Base-by-base conservation (phyloP, 1,284 basidiomycete genomes). In the Fomitopsis pinicola region DNA sequence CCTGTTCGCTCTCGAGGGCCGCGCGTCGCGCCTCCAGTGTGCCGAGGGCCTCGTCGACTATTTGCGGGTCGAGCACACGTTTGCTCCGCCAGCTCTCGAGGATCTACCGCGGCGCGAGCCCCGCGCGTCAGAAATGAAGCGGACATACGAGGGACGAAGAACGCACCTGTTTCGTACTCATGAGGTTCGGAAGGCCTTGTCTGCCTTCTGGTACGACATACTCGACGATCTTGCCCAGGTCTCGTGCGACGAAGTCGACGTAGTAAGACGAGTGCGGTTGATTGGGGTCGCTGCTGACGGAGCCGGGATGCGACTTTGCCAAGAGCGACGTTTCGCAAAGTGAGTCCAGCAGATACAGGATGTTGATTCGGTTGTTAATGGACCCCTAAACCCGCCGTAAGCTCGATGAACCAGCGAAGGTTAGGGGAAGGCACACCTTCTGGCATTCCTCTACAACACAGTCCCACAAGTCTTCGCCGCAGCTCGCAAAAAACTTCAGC, bases 381-480 rank as follows among this genome's bases (percentile, higher is more conserved):
- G 89, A 88, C 44, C 90, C 93, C 91, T 95, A 55, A 22, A 45
- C 15, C 59, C 53, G 55, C 14, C 52, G 55, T 58, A 50, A 66
- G 55, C 35, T 26, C 36, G 15, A n/a, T 19, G 17, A 36, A 2
- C 5, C 22, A 33, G 15, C 12, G 54, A 40, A 56, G 14, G n/a
- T 40, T 54, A 14, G 57, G 10, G 36, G 30, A 33, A n/a, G 60
- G 65, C 75, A 40, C 59, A 88, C 92, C 83, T 93, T 95, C 72
- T 86, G 87, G 66, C 89, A 93, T 77, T 97, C 92, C 71, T 97
- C 94, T 22, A 95, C 77, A 55, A 97, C 85, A 70, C 95, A 97
- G 66, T 96, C 94, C 95, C 95, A 98, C 4, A 98, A 77, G 72
- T 97, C 95, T 67, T 97, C 92, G 10, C 92, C 91, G 62, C 91